These are phyloP conservation scores for Pseudopithomyces chartarum DNA, from an alignment of 2,329 filamentous ascomycete species.

Conservation along the genomic window DNA sequence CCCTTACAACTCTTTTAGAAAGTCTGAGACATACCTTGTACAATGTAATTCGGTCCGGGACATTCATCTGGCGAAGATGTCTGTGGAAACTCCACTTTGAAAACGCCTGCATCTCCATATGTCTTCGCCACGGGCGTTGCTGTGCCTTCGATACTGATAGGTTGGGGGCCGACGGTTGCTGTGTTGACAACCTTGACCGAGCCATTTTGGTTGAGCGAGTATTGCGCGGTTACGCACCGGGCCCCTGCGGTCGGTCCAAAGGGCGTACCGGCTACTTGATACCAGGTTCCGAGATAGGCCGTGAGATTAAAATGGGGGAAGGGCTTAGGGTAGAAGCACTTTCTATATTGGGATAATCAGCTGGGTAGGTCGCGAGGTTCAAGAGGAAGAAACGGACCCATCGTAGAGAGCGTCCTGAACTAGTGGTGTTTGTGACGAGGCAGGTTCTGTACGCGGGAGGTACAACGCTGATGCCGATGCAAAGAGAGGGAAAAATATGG, in stretches of 20 bases:
- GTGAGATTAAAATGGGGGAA: conserved; percentile 31
- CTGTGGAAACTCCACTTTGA: conserved; percentile 31
- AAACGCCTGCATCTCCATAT: conserved; percentile 28
- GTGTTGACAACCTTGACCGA: conserved; percentile 31
- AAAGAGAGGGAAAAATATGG: not conserved
- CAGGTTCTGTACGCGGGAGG: not conserved
- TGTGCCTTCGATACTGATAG: conserved; percentile 25
- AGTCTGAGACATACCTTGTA: conserved; percentile 24
- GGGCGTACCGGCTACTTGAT: conserved; percentile 37
- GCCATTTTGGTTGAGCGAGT: conserved; percentile 31
- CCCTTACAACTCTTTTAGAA: not conserved
- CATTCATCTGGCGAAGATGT: conserved; percentile 17
- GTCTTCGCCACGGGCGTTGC: conserved; percentile 25
- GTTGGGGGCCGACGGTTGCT: conserved; percentile 19
- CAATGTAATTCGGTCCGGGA: conserved; percentile 36
- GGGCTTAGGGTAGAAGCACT: conserved; percentile 34
- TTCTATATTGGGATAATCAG: not conserved
- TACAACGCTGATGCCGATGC: not conserved
- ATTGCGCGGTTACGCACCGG: conserved; percentile 30
- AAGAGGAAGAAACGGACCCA: not conserved
- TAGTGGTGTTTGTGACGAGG: not conserved
- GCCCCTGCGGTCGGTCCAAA: conserved; percentile 33
- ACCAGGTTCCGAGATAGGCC: conserved; percentile 35
- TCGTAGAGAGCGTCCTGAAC: conserved; percentile 4
- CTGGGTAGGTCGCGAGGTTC: not conserved